A percentile compares a stretch with the other conserved stretches of the same genome.
Evolutionary conservation across 805 yeast genomes (phyloP).

Genomic region (Ogataea philodendri): DNA sequence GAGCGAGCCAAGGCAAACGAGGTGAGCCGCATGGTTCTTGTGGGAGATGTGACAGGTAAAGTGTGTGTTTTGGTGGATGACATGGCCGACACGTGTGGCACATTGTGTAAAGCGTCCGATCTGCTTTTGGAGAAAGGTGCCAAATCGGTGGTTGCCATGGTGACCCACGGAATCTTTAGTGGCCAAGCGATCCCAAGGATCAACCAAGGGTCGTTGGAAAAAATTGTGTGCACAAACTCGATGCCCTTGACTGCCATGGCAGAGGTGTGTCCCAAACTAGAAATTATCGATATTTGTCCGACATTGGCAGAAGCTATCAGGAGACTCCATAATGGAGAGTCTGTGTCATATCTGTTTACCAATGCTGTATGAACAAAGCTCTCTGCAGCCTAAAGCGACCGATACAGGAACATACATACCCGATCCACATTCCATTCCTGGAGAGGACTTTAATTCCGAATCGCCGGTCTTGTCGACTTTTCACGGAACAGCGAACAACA

Average conservation of each 20-base stretch:
- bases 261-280: constrained; percentile 62
- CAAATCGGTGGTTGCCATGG: constrained; percentile 82
- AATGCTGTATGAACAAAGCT: constrained; percentile 47
- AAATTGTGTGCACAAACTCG: constrained; percentile 88
- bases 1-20: constrained; percentile 95
- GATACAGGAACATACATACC: constrained; percentile 1
- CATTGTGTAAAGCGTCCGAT: constrained; percentile 92
- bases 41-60: constrained; percentile 87
- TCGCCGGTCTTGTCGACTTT: no score
- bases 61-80: constrained; percentile 89
- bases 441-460: no score
- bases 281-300: constrained; percentile 79
- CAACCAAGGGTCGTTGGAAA: constrained; percentile 61
- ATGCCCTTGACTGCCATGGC: constrained; percentile 75
- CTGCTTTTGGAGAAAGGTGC: constrained; percentile 81
- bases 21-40: constrained; percentile 91
- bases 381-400: constrained; percentile 2
- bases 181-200: constrained; percentile 78
- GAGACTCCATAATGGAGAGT: constrained; percentile 94
- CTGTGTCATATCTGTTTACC: constrained; percentile 81
- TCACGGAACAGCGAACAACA: no score
- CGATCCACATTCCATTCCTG: no score
- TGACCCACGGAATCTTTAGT: constrained; percentile 92
- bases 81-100: constrained; percentile 99
- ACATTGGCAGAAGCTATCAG: constrained; percentile 91